Base-by-base conservation (phyloP, 306 rosid species). In the Biancaea sappan region DNA sequence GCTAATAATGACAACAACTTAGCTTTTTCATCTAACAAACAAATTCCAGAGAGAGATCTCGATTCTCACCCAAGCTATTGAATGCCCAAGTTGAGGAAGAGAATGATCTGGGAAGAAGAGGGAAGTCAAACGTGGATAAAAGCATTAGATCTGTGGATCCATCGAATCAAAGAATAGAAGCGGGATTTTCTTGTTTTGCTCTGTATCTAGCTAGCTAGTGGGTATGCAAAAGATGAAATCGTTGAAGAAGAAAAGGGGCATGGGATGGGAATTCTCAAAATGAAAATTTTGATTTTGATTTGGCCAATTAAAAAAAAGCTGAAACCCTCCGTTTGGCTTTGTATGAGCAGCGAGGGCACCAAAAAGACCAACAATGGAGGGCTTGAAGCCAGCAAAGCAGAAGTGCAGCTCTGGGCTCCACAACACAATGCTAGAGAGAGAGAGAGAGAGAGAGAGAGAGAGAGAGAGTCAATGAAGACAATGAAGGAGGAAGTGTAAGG, bases 361-460 rank as follows among this genome's bases (percentile, higher is more conserved):
- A 86, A 89, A 89, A 87, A 87, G 88, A 79, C 74, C 87, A 88
- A 78, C 88, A 71, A 84, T 52, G 92, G 87, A 78, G 85, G 77
- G 90, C 88, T 89, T 82, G 87, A 83, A 84, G 91, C 93, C 98
- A 93, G 97, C 98, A 83, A 89, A 87, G 92, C 93, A 88, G 28
- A 83, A 90, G 89, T 81, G 86, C 93, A 62, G 84, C 80, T 25
- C 74, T 80, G 97, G 97, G 93, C 84, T 87, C 94, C 96, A 88
- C 87, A 56, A 79, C 86, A 78, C 88, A 53, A 16, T 25, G 54
- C 69, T 56, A 18, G 8, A 65, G 56, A 25, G 26, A 56, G 46
- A 22, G 35, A 69, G 31, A 73, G 69, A 71, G 50, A 69, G 46
- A 29, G 63, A 25, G 38, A n/a, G n/a, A n/a, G n/a, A 56, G 35